Conservation (phyloP, 257 asterid genomes). For the Rauvolfia tetraphylla region DNA sequence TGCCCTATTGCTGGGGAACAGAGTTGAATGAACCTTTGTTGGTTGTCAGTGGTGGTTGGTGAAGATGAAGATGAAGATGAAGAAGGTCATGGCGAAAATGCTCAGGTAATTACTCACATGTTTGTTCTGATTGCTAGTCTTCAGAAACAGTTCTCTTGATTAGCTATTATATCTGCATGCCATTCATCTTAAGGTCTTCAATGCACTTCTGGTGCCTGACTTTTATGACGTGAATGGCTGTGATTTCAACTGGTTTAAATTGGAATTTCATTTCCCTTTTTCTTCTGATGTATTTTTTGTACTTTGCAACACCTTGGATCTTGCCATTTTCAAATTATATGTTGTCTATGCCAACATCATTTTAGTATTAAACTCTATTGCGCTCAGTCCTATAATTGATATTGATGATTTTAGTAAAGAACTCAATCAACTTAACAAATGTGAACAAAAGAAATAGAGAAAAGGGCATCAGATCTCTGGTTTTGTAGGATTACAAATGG, state of each 20-base stretch:
- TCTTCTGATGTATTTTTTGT: background rate
- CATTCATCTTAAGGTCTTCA: background rate
- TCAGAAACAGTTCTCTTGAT: background rate
- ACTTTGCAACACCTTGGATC: background rate
- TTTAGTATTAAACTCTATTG: background rate
- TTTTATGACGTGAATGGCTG: background rate
- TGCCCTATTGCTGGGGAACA: background rate
- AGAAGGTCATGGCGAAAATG: constrained; percentile 54
- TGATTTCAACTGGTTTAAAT: background rate
- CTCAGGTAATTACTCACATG: constrained; percentile 44
- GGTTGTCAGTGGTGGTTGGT: constrained; percentile 45
- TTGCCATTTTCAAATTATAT: background rate
- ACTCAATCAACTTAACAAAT: background rate
- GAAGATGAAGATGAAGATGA: constrained; percentile 52
- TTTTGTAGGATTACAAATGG: background rate
- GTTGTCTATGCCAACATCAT: background rate
- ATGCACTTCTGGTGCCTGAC: background rate
- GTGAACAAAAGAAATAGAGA: background rate
- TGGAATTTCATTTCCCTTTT: background rate
- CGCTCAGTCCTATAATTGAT: background rate
- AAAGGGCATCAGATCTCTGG: background rate
- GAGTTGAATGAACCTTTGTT: constrained; percentile 17
- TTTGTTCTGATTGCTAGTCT: background rate
- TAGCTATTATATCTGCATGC: background rate
- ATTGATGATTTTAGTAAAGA: background rate